Evolutionary conservation across 2,329 filamentous ascomycete species (phyloP), one percentile per base, ranked within the genome.

Genomic region (Nothophoma quercina): DNA sequence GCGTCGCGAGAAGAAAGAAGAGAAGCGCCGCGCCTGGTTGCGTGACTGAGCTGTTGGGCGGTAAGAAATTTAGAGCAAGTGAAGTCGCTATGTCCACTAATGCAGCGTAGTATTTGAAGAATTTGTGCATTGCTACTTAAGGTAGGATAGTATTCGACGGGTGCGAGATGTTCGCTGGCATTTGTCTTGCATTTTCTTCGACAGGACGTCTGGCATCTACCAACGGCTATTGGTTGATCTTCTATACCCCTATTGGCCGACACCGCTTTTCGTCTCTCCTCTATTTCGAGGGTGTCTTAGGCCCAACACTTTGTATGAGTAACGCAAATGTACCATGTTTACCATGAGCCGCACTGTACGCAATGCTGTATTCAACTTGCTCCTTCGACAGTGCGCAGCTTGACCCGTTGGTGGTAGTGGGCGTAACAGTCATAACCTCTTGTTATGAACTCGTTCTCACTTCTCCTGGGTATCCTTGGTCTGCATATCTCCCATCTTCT

Each of bases 21-120:
- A 97, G 79, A 98, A 96, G 78, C 83, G 93, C 56, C 82, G 93
- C 60, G 93, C 92, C 8, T 99, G 95, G 91, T 76, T 98, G 67
- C 82, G 87, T 66, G 93, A 96, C 76, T 97, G 78, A 87, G 48
- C 30, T 38, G 22, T 30, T 41, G 46, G 60, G 67, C 45, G 65
- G 70, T 72, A 71, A 72, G 69, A 52, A 49, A 60, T 59, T 48
- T 43, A 57, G 48, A 47, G 51, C 49, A 49, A 55, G 58, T 56
- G 41, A 60, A 16, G 40, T 60, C 50, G 46, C 59, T 51, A 53
- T 54, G 53, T 63, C 55, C 54, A 69, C 69, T 71, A 71, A 72
- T 69, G 63, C 58, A 52, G 44, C 43, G 15, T 54, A 63, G 59
- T 42, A 25, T 35, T 16, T 12, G 16, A 21, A 30, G n/a, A 33